Base-by-base conservation (phyloP, 192 early-diverging fungal species). In the Coemansia sp. region DNA sequence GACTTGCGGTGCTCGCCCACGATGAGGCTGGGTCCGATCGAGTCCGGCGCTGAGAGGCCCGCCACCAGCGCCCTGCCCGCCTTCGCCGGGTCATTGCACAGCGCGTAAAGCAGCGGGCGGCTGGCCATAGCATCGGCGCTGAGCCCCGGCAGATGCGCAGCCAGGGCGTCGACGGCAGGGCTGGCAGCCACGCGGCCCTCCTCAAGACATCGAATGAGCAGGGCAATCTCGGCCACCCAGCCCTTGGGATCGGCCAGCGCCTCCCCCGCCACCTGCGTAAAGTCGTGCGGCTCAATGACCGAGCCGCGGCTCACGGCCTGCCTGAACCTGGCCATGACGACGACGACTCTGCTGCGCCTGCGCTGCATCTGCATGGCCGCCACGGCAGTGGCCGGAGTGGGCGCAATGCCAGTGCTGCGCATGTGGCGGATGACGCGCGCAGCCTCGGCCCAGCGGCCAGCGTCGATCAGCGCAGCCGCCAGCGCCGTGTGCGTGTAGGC, bases 371-470 rank as follows among this genome's bases (percentile, higher is more conserved):
- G 60, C 66, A 69, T 67, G 19, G 52, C 69, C 2, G 63, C 52
- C 42, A 37, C 52, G 0, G 71, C 43, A 1, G 66, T 69, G 5
- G 66, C 67, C 9, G 68, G n/a, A 2, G 59, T 62, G 28, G 60
- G 43, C 19, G 40, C 55, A 9, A 63, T 28, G 39, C 62, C 64
- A 49, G 37, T 46, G 16, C 21, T 37, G 60, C 62, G 68, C 72
- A 79, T 70, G 33, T 55, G 46, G 37, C 62, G 55, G 32, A 79
- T 40, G 3, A 66, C 57, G 21, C 61, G 55, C 11, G 67, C 73
- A 23, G 73, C 77, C 66, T 80, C 77, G 23, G 35, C 35, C 77
- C 77, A 80, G 30, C 58, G 68, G 14, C 77, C 77, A 13, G 42
- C 62, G 39, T 28, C 53, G 46, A 38, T 66, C 77, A 80, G 40